These are phyloP conservation scores for Leptodontidium sp. DNA, from an alignment of 2,329 filamentous ascomycete genomes.

Conservation along the genomic window DNA sequence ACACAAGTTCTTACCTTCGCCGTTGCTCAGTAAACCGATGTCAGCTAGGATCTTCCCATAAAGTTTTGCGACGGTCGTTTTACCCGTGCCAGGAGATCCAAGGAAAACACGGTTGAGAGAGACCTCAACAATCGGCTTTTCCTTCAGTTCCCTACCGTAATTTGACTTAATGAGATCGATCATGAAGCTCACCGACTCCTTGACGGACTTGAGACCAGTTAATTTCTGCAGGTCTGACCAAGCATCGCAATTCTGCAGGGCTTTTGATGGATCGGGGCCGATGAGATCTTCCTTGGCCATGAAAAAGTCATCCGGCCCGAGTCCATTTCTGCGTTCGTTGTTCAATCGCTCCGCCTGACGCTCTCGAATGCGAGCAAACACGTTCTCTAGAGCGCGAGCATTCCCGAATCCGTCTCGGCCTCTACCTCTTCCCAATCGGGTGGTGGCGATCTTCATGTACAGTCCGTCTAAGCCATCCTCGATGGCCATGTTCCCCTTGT, in stretches of 20 bases:
- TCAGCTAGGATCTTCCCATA: slow-evolving; percentile 75
- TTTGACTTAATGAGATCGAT: slow-evolving; percentile 70
- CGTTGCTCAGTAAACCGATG: slow-evolving; percentile 71
- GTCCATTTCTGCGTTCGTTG: slow-evolving; percentile 52
- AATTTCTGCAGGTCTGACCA: slow-evolving; percentile 66
- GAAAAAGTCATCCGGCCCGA: slow-evolving; percentile 61
- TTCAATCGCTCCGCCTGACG: slow-evolving; percentile 66
- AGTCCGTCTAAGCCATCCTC: slow-evolving; percentile 67
- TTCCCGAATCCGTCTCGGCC: slow-evolving; percentile 77
- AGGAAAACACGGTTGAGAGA: slow-evolving; percentile 75
- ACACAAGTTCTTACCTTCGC: slow-evolving; percentile 62
- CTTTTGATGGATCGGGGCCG: slow-evolving; percentile 68
- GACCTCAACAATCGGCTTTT: slow-evolving; percentile 65
- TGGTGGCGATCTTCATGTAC: slow-evolving; percentile 68
- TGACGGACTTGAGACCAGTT: slow-evolving; percentile 68
- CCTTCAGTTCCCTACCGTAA: slow-evolving; percentile 69
- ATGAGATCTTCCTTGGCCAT: slow-evolving; percentile 75
- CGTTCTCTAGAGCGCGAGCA: slow-evolving; percentile 73
- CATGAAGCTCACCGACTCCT: slow-evolving; percentile 64
- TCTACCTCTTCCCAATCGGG: slow-evolving; percentile 67
- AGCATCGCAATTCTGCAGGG: slow-evolving; percentile 59
- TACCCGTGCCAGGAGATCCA: slow-evolving; percentile 77
- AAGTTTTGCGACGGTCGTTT: slow-evolving; percentile 77
- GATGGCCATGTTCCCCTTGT: slow-evolving; percentile 61
- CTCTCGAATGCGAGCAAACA: slow-evolving; percentile 59